A percentile compares a stretch with the other conserved stretches of the same genome.
Conservation (phyloP, 345 rosid genomes). For the Citropsis articulata region DNA sequence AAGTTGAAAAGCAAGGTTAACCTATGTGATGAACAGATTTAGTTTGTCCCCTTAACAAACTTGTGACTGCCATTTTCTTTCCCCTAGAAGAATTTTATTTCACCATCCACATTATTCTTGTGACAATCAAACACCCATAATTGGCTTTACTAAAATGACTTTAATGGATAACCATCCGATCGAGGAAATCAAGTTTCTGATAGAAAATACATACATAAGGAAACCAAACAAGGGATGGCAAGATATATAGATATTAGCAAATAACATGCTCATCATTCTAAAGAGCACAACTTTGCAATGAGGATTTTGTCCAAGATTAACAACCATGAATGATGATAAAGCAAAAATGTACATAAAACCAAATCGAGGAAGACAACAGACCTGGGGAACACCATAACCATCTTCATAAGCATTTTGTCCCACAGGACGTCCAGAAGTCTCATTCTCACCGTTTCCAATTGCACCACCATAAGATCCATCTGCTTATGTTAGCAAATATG, state of each 20-base stretch:
- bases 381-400: conserved; percentile 60
- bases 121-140: not conserved
- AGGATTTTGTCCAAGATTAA: not conserved
- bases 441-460: conserved; percentile 46
- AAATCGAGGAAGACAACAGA: conserved; percentile 25
- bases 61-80: not conserved
- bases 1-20: not conserved
- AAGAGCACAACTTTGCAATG: not conserved
- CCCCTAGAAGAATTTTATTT: not conserved
- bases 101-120: not conserved
- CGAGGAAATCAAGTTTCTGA: not conserved
- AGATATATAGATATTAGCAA: not conserved
- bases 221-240: not conserved
- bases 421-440: conserved; percentile 45
- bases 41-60: not conserved
- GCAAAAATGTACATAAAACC: not conserved
- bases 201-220: not conserved
- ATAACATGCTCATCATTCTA: not conserved
- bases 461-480: conserved; percentile 59
- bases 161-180: not conserved
- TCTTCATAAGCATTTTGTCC: conserved; percentile 55
- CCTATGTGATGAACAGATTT: not conserved
- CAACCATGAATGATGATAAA: not conserved
- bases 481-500: conserved; percentile 29
- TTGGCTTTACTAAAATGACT: not conserved